A percentile compares a stretch with the other conserved stretches of the same genome.
These are phyloP conservation scores for Schoenoplectus triqueter DNA, from an alignment of 202 grass and related monocot species.

Conservation along the genomic window DNA sequence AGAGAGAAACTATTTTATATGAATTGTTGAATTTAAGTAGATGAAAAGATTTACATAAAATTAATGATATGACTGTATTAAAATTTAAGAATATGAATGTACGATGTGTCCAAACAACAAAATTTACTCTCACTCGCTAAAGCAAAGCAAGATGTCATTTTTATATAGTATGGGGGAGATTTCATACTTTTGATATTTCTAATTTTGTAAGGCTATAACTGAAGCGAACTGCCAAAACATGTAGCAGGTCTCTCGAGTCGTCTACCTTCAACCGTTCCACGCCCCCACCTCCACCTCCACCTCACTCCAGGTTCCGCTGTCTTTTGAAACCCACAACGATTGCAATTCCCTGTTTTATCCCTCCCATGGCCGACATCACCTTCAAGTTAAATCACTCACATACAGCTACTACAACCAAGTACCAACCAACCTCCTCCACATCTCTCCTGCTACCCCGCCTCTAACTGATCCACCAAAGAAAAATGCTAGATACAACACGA, in stretches of 20 bases:
- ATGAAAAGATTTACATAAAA: too few species aligned
- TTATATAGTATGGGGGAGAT: not conserved
- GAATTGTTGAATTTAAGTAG: too few species aligned
- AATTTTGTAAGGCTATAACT: not conserved
- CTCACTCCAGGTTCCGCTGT: not conserved
- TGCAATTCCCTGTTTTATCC: constrained; percentile 13
- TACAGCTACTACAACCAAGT: constrained; percentile 19
- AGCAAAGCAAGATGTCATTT: too few species aligned
- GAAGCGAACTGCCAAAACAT: not conserved
- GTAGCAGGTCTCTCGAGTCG: not conserved
- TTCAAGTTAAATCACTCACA: constrained; percentile 10
- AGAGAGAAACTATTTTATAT: too few species aligned
- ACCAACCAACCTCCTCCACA: constrained; percentile 36
- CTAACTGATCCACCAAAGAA: constrained; percentile 27
- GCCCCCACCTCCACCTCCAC: not conserved
- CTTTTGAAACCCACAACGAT: not conserved
- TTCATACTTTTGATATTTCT: not conserved
- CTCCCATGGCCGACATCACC: not conserved
- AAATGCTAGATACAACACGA: constrained; percentile 57
- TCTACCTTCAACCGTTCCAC: not conserved
- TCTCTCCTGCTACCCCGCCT: constrained; percentile 37
- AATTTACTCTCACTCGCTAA: too few species aligned
- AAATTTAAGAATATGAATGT: too few species aligned
- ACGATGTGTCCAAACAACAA: too few species aligned
- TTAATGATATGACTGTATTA: too few species aligned